These are phyloP conservation scores for Colletotrichum sojae DNA, from an alignment of 2,329 filamentous ascomycete species.

Conservation along the genomic window DNA sequence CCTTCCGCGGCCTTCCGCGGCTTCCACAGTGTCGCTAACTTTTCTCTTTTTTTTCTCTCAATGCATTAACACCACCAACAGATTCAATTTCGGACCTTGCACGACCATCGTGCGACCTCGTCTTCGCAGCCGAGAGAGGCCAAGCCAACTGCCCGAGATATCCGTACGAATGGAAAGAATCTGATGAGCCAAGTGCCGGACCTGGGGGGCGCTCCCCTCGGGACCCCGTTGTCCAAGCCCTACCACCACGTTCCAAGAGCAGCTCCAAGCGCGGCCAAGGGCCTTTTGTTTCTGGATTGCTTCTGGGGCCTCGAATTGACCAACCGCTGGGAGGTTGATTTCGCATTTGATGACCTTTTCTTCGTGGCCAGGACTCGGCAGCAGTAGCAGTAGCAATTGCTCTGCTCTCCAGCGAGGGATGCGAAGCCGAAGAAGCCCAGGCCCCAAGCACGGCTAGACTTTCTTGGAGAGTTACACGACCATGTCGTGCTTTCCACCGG, in stretches of 20 bases:
- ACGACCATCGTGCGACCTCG: no score
- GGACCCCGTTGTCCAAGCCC: conserved; percentile 1
- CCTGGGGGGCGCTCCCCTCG: no score
- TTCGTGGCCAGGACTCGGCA: background rate
- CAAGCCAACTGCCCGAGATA: no score
- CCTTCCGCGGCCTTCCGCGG: no score
- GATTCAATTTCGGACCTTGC: no score
- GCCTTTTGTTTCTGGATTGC: conserved; percentile 27
- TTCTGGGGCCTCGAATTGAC: conserved; percentile 16
- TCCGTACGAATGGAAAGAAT: no score
- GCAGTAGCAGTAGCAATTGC: no score
- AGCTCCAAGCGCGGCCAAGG: conserved; percentile 20
- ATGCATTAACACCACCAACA: no score
- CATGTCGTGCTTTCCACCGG: background rate
- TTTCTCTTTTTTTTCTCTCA: no score
- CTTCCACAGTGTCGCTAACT: no score
- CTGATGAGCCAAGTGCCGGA: no score
- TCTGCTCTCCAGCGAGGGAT: conserved; percentile 6
- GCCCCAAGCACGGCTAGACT: conserved; percentile 5
- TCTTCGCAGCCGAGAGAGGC: no score
- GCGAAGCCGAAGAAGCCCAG: background rate
- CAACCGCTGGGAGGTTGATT: conserved; percentile 4
- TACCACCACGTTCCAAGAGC: background rate
- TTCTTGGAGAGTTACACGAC: conserved; percentile 11
- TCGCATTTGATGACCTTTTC: background rate